These are phyloP conservation scores for Elsinoe ampelina DNA, from an alignment of 2,329 filamentous ascomycete species.

Conservation along the genomic window DNA sequence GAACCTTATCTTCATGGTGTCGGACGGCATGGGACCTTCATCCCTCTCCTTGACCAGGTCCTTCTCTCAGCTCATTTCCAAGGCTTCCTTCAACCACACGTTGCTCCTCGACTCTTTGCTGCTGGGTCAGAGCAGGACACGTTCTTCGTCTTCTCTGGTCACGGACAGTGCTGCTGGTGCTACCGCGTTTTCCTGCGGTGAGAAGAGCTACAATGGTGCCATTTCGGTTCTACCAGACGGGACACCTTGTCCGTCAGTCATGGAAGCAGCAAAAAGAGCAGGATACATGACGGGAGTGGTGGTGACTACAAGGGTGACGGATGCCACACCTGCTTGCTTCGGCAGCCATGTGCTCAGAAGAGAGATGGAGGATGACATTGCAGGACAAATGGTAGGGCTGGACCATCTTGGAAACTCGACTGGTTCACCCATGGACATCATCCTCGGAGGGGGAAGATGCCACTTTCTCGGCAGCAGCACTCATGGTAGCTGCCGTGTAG, in stretches of 20 bases:
- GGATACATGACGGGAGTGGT: slow-evolving; percentile 91
- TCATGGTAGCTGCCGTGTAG: slow-evolving; percentile 68
- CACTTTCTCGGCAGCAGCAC: slow-evolving; percentile 82
- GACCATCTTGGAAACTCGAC: slow-evolving; percentile 32
- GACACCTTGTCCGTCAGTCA: slow-evolving; percentile 78
- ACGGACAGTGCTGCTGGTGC: slow-evolving; percentile 96
- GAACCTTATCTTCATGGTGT: slow-evolving; percentile 98
- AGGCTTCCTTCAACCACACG: slow-evolving; percentile 63
- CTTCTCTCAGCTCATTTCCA: slow-evolving; percentile 69
- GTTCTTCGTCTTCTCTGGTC: slow-evolving; percentile 73
- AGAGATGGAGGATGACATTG: slow-evolving; percentile 79
- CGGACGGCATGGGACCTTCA: slow-evolving; percentile 94
- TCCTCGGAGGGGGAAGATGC: slow-evolving; percentile 86
- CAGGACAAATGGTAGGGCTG: slow-evolving; percentile 74
- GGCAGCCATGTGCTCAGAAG: slow-evolving; percentile 76
- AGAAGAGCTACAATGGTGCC: slow-evolving; percentile 94
- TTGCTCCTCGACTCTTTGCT: slow-evolving; percentile 79
- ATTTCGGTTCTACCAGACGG: slow-evolving; percentile 82
- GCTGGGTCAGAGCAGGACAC: slow-evolving; percentile 80
- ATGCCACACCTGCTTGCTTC: slow-evolving; percentile 94
- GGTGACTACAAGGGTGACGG: slow-evolving; percentile 88
- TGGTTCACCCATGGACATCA: slow-evolving; percentile 79
- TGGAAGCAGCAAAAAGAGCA: slow-evolving; percentile 86
- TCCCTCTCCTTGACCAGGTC: slow-evolving; percentile 78
- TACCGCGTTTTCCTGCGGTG: slow-evolving; percentile 85